These are phyloP conservation scores for Cercospora berteroae DNA, from an alignment of 2,329 filamentous ascomycete genomes.

Conservation along the genomic window DNA sequence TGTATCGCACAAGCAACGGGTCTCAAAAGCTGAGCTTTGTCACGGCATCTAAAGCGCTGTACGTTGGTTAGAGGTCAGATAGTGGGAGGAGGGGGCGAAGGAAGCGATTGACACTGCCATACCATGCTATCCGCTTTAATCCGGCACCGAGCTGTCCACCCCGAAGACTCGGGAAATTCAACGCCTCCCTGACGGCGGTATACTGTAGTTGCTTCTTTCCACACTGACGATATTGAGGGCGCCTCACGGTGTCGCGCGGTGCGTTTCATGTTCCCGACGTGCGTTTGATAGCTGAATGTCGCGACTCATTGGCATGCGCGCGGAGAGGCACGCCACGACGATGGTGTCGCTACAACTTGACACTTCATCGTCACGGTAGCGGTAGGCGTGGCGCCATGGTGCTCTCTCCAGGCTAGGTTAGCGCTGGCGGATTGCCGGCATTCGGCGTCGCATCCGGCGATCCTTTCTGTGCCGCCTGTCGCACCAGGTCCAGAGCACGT, in stretches of 20 bases:
- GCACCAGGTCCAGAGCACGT: not conserved
- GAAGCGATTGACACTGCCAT: not conserved
- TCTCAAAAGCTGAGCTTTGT: conserved; percentile 24
- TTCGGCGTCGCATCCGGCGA: not conserved
- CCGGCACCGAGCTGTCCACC: conserved; percentile 5
- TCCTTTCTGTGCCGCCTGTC: not conserved
- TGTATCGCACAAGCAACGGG: conserved; percentile 22
- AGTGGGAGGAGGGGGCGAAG: conserved; percentile 6
- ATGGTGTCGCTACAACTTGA: not conserved
- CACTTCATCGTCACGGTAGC: not conserved
- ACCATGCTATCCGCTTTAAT: not conserved
- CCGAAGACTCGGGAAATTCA: conserved; percentile 6
- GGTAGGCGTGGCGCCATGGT: not conserved
- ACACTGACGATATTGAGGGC: not conserved
- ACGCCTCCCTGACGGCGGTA: not conserved
- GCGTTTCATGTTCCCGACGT: not conserved
- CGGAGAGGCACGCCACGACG: not conserved
- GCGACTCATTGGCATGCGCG: not conserved
- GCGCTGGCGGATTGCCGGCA: not conserved
- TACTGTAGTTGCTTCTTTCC: not conserved
- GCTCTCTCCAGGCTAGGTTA: not conserved
- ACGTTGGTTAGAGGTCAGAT: conserved; percentile 15
- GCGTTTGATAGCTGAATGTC: not conserved
- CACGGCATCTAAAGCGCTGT: conserved; percentile 23
- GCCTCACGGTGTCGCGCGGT: not conserved